phyloP scores from a whole-genome alignment of 2,329 filamentous ascomycete genomes.

The Amesomyces nigricolor region DNA sequence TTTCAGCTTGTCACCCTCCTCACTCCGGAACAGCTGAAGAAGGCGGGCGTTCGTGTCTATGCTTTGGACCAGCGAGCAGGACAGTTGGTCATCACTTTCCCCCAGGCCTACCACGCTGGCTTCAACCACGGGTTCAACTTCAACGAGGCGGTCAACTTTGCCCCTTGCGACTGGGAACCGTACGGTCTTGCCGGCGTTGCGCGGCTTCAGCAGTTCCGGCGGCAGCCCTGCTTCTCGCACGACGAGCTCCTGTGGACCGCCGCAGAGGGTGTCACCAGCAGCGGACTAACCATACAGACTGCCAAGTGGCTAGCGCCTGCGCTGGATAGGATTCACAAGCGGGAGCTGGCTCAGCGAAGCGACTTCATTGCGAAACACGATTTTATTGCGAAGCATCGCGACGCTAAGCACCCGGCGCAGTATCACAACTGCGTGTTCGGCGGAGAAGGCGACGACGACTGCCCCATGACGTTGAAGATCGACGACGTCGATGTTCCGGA shows the following conservation, averaged over 20 bases:
- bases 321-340: constrained; percentile 67
- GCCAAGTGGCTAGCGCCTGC: constrained; percentile 94
- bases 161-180: constrained; percentile 90
- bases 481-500: constrained; percentile 74
- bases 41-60: constrained; percentile 87
- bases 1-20: constrained; percentile 97
- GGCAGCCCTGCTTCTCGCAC: constrained; percentile 95
- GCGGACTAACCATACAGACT: constrained; percentile 67
- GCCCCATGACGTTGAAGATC: constrained; percentile 56
- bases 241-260: constrained; percentile 92
- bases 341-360: constrained; percentile 64
- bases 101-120: constrained; percentile 92
- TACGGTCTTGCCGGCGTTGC: constrained; percentile 83
- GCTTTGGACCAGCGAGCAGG: constrained; percentile 94
- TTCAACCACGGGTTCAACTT: constrained; percentile 99
- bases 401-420: constrained; percentile 52
- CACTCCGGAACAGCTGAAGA: constrained; percentile 86
- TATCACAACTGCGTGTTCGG: constrained; percentile 51
- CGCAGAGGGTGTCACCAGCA: constrained; percentile 66
- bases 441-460: constrained; percentile 45
- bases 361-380: constrained; percentile 50
- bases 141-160: constrained; percentile 98
- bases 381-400: constrained; percentile 23
- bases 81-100: constrained; percentile 94
- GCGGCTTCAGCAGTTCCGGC: constrained; percentile 76